Base-by-base conservation (phyloP, 768 basidiomycete genomes). In the Boletus barrowsii region DNA sequence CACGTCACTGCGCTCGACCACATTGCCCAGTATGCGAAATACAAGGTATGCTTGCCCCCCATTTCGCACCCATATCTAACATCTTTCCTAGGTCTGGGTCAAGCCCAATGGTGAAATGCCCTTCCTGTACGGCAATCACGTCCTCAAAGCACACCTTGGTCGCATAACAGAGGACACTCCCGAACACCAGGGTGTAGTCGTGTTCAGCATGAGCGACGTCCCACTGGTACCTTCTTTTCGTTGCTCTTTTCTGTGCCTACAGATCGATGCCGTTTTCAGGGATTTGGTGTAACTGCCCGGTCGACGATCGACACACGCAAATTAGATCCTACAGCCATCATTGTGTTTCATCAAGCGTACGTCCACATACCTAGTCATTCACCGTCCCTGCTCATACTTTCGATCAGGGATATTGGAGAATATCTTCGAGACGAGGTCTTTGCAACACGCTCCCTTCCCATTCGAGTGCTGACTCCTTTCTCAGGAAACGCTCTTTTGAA, bases 91-190 rank as follows among this genome's bases (percentile, higher is more conserved):
- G 96, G 83, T 98, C 17, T 99, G 97, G 97, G 93, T 99, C 69
- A 99, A 99, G 72, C 88, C 95, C 24, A 96, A 98, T 60, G 97
- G 97, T 66, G 97, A 99, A 74, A 96, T 99, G 88, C 97, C 97
- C 1, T 99, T 96, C 80, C 75, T 99, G 36, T 99, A 99, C 66
- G 97, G 97, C 53, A 99, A 99, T 68, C 95, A 99, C 74, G 87
- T 98, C 55, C 83, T 98, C 59, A 99, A 98, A 74, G 97, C 97
- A 10, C 97, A 99, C 73, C 78, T 99, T n/a, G 97, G 97, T 17
- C 83, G 96, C 55, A 98, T 98, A 69, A 98, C 97, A 45, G 97
- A 99, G 69, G 97, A 99, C 66, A 96, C 95, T 3, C 95, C 96
- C 11, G 97, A 99, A 67, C 96, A 99, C 68, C 97, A 98, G 68